Percentiles rank a stretch among this genome's conserved stretches.
Evolutionary conservation across 2,329 filamentous ascomycete genomes (phyloP).

Genomic region (Aspergillus persii): DNA sequence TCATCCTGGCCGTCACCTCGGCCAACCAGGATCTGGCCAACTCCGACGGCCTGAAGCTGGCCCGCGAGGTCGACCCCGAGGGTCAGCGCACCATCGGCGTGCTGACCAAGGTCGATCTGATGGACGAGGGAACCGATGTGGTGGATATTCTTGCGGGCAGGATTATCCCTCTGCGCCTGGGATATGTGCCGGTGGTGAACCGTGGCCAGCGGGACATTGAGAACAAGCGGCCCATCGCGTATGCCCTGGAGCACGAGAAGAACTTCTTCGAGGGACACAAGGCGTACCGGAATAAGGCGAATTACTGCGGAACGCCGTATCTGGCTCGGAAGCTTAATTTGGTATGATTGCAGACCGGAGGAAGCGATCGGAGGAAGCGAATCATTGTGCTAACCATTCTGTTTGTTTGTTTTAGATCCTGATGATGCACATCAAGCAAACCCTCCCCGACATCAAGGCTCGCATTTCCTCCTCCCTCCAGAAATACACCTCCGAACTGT

Average conservation of each 20-base stretch:
- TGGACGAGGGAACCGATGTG: slow-evolving; percentile 98
- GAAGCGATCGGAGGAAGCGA: too few relatives aligned
- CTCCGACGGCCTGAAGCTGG: slow-evolving; percentile 94
- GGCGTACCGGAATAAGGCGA: slow-evolving; percentile 96
- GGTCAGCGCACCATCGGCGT: slow-evolving; percentile 98
- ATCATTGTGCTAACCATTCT: too few relatives aligned
- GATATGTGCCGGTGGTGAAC: slow-evolving; percentile 97
- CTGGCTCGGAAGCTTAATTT: slow-evolving; percentile 94
- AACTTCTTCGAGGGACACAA: slow-evolving; percentile 98
- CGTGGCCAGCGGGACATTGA: slow-evolving; percentile 97
- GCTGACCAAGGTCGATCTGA: slow-evolving; percentile 96
- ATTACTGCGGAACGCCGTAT: slow-evolving; percentile 97
- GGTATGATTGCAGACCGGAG: slow-evolving; percentile 30
- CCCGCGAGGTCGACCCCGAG: slow-evolving; percentile 93
- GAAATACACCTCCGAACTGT: slow-evolving; percentile 83
- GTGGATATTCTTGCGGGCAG: slow-evolving; percentile 97
- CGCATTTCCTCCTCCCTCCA: slow-evolving; percentile 90
- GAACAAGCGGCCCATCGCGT: slow-evolving; percentile 91
- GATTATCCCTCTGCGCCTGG: slow-evolving; percentile 90
- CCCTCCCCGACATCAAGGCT: slow-evolving; percentile 95
- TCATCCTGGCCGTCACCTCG: slow-evolving; percentile 92
- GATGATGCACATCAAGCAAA: slow-evolving; percentile 99
- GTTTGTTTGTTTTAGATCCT: slow-evolving; percentile 60
- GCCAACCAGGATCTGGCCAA: slow-evolving; percentile 98
- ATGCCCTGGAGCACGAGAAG: slow-evolving; percentile 89